Percentiles rank a stretch among this genome's conserved stretches.
These are phyloP conservation scores for Blastocladiella emersonii DNA, from an alignment of 371 early-diverging fungal species.

Conservation along the genomic window DNA sequence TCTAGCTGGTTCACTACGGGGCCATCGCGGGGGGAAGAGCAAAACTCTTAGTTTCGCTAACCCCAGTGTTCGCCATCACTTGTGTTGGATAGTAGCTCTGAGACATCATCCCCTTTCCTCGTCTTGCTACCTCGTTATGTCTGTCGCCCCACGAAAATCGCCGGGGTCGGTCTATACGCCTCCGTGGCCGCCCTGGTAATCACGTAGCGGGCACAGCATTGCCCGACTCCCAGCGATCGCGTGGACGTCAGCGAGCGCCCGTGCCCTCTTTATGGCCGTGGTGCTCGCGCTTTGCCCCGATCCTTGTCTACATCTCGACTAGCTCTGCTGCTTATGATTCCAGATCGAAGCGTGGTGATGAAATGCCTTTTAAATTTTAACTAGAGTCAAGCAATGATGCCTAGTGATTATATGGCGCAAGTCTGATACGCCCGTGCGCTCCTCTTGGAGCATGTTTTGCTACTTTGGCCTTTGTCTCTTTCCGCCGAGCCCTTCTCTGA, in stretches of 20 bases:
- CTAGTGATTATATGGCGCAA: background rate
- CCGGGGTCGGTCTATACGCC: background rate
- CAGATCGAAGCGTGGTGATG: background rate
- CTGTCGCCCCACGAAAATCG: background rate
- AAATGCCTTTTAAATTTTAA: slow-evolving; percentile 1
- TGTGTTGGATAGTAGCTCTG: background rate
- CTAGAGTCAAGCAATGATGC: background rate
- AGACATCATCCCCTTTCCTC: background rate
- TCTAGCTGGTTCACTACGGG: background rate
- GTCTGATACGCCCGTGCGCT: too few species aligned
- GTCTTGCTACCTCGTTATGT: background rate
- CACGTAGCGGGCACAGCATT: background rate
- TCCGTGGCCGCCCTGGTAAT: background rate
- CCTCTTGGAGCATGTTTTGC: too few species aligned
- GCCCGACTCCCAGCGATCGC: too few species aligned
- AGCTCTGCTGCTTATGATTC: background rate
- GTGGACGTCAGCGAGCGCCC: too few species aligned
- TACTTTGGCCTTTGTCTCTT: too few species aligned
- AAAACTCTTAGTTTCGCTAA: slow-evolving; percentile 1
- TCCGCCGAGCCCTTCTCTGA: too few species aligned
- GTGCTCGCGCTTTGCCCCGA: too few species aligned
- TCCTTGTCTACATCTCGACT: too few species aligned
- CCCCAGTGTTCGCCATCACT: background rate
- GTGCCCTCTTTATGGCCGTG: too few species aligned
- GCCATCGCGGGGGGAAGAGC: background rate